Percentiles rank a stretch among this genome's conserved stretches.
These are phyloP conservation scores for Nephelium lappaceum DNA, from an alignment of 345 rosid genomes.

Conservation along the genomic window DNA sequence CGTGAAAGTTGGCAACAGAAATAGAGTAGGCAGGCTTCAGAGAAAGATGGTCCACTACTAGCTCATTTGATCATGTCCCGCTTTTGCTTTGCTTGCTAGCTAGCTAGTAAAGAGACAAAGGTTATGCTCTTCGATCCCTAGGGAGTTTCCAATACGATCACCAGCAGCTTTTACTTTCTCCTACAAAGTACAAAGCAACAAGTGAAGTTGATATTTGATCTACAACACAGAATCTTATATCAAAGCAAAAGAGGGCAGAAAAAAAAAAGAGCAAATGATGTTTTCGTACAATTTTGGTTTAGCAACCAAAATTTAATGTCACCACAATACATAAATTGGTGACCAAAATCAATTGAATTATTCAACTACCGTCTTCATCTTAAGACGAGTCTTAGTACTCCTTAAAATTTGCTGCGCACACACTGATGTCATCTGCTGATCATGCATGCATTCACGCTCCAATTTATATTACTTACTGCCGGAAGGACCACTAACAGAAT, in stretches of 20 bases:
- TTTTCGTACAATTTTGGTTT: no score
- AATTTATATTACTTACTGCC: no score
- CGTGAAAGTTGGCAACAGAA: constrained; percentile 21
- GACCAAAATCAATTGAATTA: not conserved
- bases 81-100: constrained; percentile 19
- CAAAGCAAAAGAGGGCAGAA: not conserved
- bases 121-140: constrained; percentile 33
- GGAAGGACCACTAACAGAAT: not conserved
- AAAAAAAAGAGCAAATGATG: not conserved
- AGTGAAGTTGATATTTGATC: not conserved
- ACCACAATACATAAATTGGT: not conserved
- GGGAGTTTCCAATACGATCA: constrained; percentile 21
- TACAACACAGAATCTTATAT: not conserved
- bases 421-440: not conserved
- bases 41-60: constrained; percentile 15
- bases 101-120: constrained; percentile 33
- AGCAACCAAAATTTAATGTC: no score
- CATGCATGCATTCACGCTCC: not conserved
- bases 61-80: not conserved
- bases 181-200: not conserved
- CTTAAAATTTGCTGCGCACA: not conserved
- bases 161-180: constrained; percentile 15
- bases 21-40: not conserved
- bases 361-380: not conserved
- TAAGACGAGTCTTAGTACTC: no score